phyloP scores from a whole-genome alignment of 345 rosid genomes.

The Lumnitzera racemosa region DNA sequence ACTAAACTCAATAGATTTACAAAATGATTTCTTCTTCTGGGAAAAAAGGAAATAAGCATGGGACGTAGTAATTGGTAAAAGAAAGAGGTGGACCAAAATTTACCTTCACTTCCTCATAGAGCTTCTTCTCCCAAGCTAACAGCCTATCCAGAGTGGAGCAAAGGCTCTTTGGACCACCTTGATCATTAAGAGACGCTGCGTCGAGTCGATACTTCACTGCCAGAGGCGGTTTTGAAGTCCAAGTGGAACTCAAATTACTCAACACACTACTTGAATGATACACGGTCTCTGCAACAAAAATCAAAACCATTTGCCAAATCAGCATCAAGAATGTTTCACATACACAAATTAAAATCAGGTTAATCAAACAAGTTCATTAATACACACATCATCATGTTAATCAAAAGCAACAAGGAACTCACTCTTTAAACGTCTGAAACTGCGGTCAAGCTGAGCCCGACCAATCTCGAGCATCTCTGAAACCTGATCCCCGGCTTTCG shows the following conservation, averaged over 20 bases:
- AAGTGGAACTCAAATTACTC: slow-evolving; percentile 84
- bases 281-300: slow-evolving; percentile 60
- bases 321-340: no score
- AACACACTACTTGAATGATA: slow-evolving; percentile 88
- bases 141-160: slow-evolving; percentile 81
- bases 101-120: slow-evolving; percentile 91
- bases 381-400: background rate
- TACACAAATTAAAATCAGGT: no score
- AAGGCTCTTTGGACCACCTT: slow-evolving; percentile 68
- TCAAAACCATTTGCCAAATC: background rate
- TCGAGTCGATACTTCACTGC: slow-evolving; percentile 84
- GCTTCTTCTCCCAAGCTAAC: slow-evolving; percentile 98
- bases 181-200: slow-evolving; percentile 42
- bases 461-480: slow-evolving; percentile 82
- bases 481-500: slow-evolving; percentile 72
- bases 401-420: slow-evolving; percentile 9
- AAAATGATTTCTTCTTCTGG: no score
- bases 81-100: background rate
- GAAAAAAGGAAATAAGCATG: no score
- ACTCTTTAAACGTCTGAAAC: slow-evolving; percentile 89
- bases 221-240: slow-evolving; percentile 94
- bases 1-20: no score
- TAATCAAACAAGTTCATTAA: background rate
- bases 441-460: slow-evolving; percentile 87
- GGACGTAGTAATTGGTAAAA: background rate